Evolutionary conservation across 2,329 filamentous ascomycete genomes (phyloP), one percentile per base, ranked within the genome.

Genomic region (Lachnellula occidentalis): DNA sequence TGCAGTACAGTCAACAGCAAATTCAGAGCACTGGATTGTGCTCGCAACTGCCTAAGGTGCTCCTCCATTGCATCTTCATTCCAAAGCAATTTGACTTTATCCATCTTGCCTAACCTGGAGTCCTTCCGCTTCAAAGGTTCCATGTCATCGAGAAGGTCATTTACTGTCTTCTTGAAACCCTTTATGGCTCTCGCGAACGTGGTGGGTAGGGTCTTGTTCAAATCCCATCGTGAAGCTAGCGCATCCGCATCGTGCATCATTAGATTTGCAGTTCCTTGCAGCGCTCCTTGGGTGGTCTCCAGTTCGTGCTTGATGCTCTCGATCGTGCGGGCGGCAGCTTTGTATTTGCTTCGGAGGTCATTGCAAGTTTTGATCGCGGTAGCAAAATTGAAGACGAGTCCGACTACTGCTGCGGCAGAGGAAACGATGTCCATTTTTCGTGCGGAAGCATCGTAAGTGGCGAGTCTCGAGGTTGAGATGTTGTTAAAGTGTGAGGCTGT

Each of bases 161-260:
- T 34, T 12, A 59, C 45, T 5, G 41, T 50, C 12, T 24, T 37
- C 17, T 48, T 34, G 24, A 56, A 56, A 3, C 51, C 49, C 12
- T 34, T 22, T 6, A 57, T 47, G 2, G 58, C 50, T 12, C 31
- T 42, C 12, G 34, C 22, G 24, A 58, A 60, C 0, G 56, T 56
- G 15, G 21, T 9, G 5, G 55, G 51, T 14, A 58, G 36, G 12
- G 45, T 45, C 17, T 37, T 39, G 37, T 51, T 34, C 22, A 34
- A 24, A 41, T 58, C 56, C 58, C 58, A 55, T 45, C 46, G 51
- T 15, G 56, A 60, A 5, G 51, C 24, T 8, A 60, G 31, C 5
- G 56, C 52, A 34, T 42, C 45, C 4, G 56, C 46, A 55, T 58
- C 58, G 19, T 53, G 50, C 34, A 52, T 51, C 58, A 58, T 56